Conservation (phyloP, 1,284 basidiomycete species). For the Erythrobasidium hasegawianum region DNA sequence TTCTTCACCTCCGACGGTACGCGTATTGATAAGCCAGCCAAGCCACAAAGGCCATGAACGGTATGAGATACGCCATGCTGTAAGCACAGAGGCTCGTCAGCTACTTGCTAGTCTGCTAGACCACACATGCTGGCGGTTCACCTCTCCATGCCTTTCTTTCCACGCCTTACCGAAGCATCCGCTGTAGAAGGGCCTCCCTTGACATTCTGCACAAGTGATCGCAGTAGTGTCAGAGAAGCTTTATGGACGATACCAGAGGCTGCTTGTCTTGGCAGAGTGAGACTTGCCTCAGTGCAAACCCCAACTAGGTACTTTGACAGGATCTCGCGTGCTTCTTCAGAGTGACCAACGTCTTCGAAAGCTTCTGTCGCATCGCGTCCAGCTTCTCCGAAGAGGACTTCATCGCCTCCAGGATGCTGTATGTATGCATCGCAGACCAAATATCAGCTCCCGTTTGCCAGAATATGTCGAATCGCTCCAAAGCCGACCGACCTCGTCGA, state of each 20-base stretch:
- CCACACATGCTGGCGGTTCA: not conserved
- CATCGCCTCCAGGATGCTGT: constrained; percentile 95
- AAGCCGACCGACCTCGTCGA: constrained; percentile 74
- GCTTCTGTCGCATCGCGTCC: constrained; percentile 97
- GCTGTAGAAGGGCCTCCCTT: constrained; percentile 28
- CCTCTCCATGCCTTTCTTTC: constrained; percentile 5
- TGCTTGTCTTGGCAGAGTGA: not conserved
- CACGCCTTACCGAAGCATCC: constrained; percentile 25
- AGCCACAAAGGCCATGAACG: constrained; percentile 65
- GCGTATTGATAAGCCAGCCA: constrained; percentile 68
- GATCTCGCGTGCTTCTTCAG: constrained; percentile 93
- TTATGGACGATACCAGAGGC: too few species aligned
- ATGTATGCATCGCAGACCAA: not conserved
- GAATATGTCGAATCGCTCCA: too few species aligned
- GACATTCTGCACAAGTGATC: too few species aligned
- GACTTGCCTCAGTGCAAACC: constrained; percentile 57
- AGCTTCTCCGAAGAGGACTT: constrained; percentile 88
- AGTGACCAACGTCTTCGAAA: constrained; percentile 99
- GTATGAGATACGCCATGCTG: constrained; percentile 61
- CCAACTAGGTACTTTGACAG: constrained; percentile 57
- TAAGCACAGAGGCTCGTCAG: not conserved
- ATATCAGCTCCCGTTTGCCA: too few species aligned
- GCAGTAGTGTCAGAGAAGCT: too few species aligned
- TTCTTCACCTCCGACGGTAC: too few species aligned
- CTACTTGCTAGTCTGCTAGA: not conserved